These are phyloP conservation scores for Suillus clintonianus DNA, from an alignment of 768 basidiomycete genomes.

Conservation along the genomic window DNA sequence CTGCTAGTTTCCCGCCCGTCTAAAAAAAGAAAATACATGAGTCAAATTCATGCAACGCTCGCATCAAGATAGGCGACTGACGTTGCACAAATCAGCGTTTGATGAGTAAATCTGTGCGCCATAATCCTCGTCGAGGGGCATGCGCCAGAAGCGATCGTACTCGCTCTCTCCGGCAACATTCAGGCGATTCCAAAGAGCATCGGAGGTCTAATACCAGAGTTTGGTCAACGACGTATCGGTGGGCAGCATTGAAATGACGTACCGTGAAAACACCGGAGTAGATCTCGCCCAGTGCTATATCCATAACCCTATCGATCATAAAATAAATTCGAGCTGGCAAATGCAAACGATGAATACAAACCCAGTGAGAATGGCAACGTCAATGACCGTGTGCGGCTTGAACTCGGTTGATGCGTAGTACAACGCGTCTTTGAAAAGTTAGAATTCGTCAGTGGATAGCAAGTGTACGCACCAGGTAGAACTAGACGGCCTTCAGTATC, in stretches of 20 bases:
- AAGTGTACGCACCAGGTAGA: conserved; percentile 55
- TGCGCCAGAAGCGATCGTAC: conserved; percentile 86
- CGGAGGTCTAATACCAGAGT: conserved; percentile 53
- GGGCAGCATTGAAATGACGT: conserved; percentile 17
- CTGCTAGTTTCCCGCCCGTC: conserved; percentile 74
- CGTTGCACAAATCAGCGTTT: conserved; percentile 82
- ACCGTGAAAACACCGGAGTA: conserved; percentile 85
- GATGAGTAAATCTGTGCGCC: conserved; percentile 73
- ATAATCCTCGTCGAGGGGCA: conserved; percentile 85
- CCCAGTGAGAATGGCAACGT: conserved; percentile 92
- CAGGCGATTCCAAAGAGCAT: conserved; percentile 72
- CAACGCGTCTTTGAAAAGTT: conserved; percentile 60
- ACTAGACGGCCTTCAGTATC: conserved; percentile 81
- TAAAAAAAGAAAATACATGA: conserved; percentile 26
- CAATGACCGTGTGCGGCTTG: conserved; percentile 81
- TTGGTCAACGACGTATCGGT: neutral
- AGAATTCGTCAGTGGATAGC: neutral
- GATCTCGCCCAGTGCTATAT: conserved; percentile 71
- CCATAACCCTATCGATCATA: conserved; percentile 55
- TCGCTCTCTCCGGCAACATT: conserved; percentile 70
- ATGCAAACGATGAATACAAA: conserved; percentile 27
- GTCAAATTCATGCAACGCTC: neutral
- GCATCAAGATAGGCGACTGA: neutral
- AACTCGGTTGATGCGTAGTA: conserved; percentile 78
- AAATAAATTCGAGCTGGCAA: neutral